Evolutionary conservation across 768 basidiomycete genomes (phyloP).

Genomic region (Xerocomellus amylosporus): DNA sequence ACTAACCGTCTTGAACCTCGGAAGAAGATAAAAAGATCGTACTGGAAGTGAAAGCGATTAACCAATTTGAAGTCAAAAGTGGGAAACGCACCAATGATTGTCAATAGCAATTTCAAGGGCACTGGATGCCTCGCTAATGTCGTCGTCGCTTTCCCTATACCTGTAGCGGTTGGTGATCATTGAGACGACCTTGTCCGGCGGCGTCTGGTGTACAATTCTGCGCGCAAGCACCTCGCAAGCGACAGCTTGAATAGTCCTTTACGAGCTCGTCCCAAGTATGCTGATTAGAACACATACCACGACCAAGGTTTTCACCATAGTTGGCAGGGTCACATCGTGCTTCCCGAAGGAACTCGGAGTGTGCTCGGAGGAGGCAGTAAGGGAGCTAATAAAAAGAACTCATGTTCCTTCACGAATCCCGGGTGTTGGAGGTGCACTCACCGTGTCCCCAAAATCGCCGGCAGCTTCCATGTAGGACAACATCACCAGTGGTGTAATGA

Average conservation of each 20-base stretch:
- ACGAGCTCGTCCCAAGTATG: background rate
- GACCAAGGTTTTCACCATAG: constrained; percentile 78
- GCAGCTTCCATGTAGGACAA: constrained; percentile 74
- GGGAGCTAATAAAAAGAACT: constrained; percentile 52
- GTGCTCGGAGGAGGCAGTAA: constrained; percentile 73
- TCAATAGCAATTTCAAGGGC: constrained; percentile 92
- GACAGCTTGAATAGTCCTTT: constrained; percentile 44
- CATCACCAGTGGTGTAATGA: constrained; percentile 81
- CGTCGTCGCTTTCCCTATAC: constrained; percentile 71
- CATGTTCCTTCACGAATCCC: background rate
- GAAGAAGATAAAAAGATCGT: constrained; percentile 81
- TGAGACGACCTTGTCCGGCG: constrained; percentile 58
- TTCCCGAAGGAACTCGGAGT: constrained; percentile 78
- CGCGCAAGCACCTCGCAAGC: constrained; percentile 86
- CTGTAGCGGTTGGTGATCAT: constrained; percentile 80
- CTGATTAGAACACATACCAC: constrained; percentile 49
- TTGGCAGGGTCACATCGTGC: constrained; percentile 80
- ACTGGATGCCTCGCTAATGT: constrained; percentile 68
- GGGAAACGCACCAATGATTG: constrained; percentile 64
- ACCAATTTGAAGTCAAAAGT: background rate
- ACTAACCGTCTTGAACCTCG: constrained; percentile 77
- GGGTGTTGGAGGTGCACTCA: constrained; percentile 35
- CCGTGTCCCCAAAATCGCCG: constrained; percentile 85
- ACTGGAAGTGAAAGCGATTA: constrained; percentile 35
- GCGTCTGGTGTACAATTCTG: constrained; percentile 67